Conservation (phyloP, 2,329 filamentous ascomycete species). For the Phyllosticta ampelicida region DNA sequence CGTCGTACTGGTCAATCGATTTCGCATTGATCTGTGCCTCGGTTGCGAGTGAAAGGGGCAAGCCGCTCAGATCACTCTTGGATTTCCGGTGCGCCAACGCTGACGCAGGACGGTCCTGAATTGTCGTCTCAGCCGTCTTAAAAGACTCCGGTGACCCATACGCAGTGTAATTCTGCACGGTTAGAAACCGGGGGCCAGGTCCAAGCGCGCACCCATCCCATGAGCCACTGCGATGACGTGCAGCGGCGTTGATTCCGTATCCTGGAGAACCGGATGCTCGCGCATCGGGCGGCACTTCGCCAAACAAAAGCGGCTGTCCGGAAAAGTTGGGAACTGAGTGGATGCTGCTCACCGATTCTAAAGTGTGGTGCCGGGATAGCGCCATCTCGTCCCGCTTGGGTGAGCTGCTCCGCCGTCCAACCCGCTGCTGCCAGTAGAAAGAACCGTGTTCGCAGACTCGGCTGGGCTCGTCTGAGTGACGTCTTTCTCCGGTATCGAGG, state of each 20-base stretch:
- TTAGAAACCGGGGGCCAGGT: constrained; percentile 8
- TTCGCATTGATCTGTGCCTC: constrained; percentile 6
- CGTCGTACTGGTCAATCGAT: constrained; percentile 8
- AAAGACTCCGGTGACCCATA: neutral
- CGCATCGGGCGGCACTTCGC: constrained; percentile 4
- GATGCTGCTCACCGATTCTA: constrained; percentile 7
- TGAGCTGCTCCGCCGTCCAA: constrained; percentile 6
- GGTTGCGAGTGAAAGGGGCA: constrained; percentile 4
- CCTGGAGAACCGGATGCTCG: neutral
- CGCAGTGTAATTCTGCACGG: neutral
- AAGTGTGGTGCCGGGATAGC: constrained; percentile 1
- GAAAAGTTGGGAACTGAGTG: constrained; percentile 3
- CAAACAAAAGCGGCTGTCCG: constrained; percentile 8
- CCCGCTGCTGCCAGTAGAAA: constrained; percentile 3
- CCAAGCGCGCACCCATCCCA: constrained; percentile 5
- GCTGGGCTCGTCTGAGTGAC: neutral
- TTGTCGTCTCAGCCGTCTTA: neutral
- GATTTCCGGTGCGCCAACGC: constrained; percentile 8
- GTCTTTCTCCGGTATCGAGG: neutral
- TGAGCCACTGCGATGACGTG: constrained; percentile 7
- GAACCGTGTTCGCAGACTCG: neutral
- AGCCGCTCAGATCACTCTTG: constrained; percentile 6
- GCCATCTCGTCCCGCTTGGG: constrained; percentile 7
- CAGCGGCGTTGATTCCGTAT: constrained; percentile 4
- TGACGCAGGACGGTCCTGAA: constrained; percentile 3